A percentile compares a stretch with the other conserved stretches of the same genome.
Evolutionary conservation across 2,329 filamentous ascomycete species (phyloP).

Genomic region (Tricladium varicosporioides): DNA sequence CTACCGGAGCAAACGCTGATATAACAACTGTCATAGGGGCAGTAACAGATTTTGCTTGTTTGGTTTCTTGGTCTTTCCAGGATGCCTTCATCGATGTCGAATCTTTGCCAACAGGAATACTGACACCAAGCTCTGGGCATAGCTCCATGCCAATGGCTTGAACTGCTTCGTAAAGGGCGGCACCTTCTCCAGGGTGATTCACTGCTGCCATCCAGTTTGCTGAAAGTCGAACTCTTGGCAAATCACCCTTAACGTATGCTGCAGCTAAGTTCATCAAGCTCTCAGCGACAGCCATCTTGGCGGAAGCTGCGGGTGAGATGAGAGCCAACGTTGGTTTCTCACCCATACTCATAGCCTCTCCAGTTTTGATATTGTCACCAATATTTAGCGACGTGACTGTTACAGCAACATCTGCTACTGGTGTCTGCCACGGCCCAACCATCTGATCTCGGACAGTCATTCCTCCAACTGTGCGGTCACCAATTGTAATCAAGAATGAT

Average conservation of each 20-base stretch:
- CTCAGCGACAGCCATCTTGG: conserved; percentile 94
- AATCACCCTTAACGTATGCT: conserved; percentile 56
- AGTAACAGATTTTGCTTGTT: conserved; percentile 78
- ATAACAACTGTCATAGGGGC: conserved; percentile 90
- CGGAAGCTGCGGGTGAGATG: conserved; percentile 85
- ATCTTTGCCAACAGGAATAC: conserved; percentile 96
- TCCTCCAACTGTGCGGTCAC: conserved; percentile 87
- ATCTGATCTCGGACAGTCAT: conserved; percentile 89
- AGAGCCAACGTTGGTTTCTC: conserved; percentile 87
- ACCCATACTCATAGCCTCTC: conserved; percentile 98
- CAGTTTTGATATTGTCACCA: conserved; percentile 66
- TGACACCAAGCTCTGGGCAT: conserved; percentile 85
- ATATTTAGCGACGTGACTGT: conserved; percentile 77
- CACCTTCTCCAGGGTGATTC: conserved; percentile 87
- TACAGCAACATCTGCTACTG: conserved; percentile 90
- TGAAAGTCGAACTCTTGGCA: conserved; percentile 81
- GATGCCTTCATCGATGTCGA: conserved; percentile 99
- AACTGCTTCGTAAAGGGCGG: conserved; percentile 89
- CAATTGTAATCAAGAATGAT: conserved; percentile 95
- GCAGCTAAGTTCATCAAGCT: conserved; percentile 91
- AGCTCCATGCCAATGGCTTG: conserved; percentile 90
- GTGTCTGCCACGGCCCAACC: conserved; percentile 94
- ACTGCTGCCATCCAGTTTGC: conserved; percentile 99
- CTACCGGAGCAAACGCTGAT: conserved; percentile 83
- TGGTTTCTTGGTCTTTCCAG: conserved; percentile 72